A percentile compares a stretch with the other conserved stretches of the same genome.
These are phyloP conservation scores for Kockiozyma suomiensis DNA, from an alignment of 805 yeast species.

Conservation along the genomic window DNA sequence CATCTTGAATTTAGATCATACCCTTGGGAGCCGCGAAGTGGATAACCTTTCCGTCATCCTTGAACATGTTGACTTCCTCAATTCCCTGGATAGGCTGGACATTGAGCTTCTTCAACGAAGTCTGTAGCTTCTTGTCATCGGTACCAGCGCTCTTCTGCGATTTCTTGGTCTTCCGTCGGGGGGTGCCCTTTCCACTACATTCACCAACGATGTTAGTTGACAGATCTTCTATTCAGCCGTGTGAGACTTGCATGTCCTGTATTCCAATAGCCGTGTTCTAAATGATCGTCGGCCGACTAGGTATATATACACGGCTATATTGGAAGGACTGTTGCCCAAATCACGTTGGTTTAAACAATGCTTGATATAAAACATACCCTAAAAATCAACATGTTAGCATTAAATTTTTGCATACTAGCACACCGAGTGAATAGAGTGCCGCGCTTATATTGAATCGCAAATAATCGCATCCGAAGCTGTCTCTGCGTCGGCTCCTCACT, in stretches of 20 bases:
- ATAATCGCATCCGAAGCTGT: too few species aligned
- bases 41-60: slow-evolving; percentile 92
- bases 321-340: neutral
- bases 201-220: neutral
- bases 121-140: slow-evolving; percentile 90
- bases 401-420: too few species aligned
- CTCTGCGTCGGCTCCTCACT: too few species aligned
- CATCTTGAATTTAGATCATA: slow-evolving; percentile 2
- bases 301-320: too few species aligned
- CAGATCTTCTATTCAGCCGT: neutral
- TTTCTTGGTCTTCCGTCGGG: slow-evolving; percentile 93
- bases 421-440: too few species aligned
- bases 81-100: slow-evolving; percentile 86
- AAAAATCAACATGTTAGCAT: neutral
- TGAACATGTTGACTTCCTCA: slow-evolving; percentile 97
- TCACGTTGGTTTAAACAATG: neutral
- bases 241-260: neutral
- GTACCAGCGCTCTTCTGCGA: slow-evolving; percentile 59
- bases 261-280: too few species aligned
- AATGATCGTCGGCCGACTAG: neutral
- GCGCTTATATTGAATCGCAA: too few species aligned
- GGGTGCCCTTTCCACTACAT: slow-evolving; percentile 56
- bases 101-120: slow-evolving; percentile 82
- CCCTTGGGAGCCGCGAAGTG: slow-evolving; percentile 91
- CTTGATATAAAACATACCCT: slow-evolving; percentile 1